These are phyloP conservation scores for Kwoniella europaea DNA, from an alignment of 768 basidiomycete species.

Conservation along the genomic window DNA sequence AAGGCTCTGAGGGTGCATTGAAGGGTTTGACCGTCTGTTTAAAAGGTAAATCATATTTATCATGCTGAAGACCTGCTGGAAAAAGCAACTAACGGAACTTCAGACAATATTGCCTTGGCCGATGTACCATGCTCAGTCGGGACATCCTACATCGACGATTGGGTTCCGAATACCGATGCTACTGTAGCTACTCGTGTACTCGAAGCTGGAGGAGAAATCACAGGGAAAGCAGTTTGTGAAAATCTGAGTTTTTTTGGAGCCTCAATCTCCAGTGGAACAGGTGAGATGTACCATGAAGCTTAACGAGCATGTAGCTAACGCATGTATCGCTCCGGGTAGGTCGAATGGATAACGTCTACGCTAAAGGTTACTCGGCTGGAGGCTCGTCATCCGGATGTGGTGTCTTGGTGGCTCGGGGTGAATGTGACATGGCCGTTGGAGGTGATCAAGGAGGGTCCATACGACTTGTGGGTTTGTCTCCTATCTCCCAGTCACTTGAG, in stretches of 20 bases:
- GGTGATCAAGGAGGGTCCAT: slow-evolving; percentile 64
- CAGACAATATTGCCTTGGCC: slow-evolving; percentile 59
- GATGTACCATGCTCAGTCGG: slow-evolving; percentile 62
- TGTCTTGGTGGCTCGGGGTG: slow-evolving; percentile 59
- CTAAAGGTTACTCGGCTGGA: slow-evolving; percentile 60
- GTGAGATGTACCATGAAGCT: slow-evolving; percentile 13
- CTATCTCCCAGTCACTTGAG: neutral
- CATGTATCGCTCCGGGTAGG: slow-evolving; percentile 6
- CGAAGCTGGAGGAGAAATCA: slow-evolving; percentile 60
- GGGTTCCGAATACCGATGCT: slow-evolving; percentile 60
- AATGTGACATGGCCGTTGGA: slow-evolving; percentile 62
- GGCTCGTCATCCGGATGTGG: slow-evolving; percentile 62
- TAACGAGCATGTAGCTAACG: too few species aligned
- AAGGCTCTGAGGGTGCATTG: slow-evolving; percentile 44
- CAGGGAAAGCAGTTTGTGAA: slow-evolving; percentile 61
- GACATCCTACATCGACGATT: slow-evolving; percentile 58
- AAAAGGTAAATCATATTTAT: slow-evolving; percentile 53
- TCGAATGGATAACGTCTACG: slow-evolving; percentile 61
- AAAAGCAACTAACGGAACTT: neutral
- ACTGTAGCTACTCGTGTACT: slow-evolving; percentile 63
- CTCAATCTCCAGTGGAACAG: slow-evolving; percentile 32
- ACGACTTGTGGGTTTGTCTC: slow-evolving; percentile 55
- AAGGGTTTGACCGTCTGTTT: slow-evolving; percentile 60
- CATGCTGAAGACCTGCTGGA: neutral
- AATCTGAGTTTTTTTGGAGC: slow-evolving; percentile 39